A percentile compares a stretch with the other conserved stretches of the same genome.
Conservation (phyloP, 352 stramenopile species). For the Pythium scleroteichum region DNA sequence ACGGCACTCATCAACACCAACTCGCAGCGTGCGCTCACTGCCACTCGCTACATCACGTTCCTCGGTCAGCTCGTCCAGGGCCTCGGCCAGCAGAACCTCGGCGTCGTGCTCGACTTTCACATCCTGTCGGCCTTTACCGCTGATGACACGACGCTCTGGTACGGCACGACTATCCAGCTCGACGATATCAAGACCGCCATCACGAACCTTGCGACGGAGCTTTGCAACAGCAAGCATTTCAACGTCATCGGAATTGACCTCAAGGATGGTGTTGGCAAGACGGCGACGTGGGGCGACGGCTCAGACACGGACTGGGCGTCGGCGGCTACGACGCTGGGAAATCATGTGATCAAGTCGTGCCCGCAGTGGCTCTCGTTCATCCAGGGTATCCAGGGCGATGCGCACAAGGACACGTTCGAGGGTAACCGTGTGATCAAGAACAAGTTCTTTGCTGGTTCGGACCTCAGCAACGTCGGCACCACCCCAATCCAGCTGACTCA, state of each 20-base stretch:
- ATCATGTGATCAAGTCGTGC: constrained; percentile 66
- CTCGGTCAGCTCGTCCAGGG: constrained; percentile 63
- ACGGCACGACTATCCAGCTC: constrained; percentile 72
- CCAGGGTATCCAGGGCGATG: constrained; percentile 65
- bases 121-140: constrained; percentile 48
- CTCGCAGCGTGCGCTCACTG: constrained; percentile 71
- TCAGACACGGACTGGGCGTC: constrained; percentile 77
- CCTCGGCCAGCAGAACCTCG: constrained; percentile 73
- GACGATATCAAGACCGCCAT: constrained; percentile 80
- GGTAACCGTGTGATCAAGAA: constrained; percentile 58
- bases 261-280: constrained; percentile 64
- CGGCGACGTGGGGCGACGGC: constrained; percentile 74
- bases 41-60: constrained; percentile 69
- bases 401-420: constrained; percentile 66
- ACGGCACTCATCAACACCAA: constrained; percentile 81
- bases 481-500: constrained; percentile 58
- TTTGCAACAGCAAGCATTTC: constrained; percentile 82
- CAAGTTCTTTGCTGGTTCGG: constrained; percentile 66
- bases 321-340: constrained; percentile 64
- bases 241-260: constrained; percentile 87
- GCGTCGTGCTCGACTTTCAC: constrained; percentile 82
- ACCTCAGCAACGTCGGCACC: constrained; percentile 49
- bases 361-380: constrained; percentile 81
- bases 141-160: constrained; percentile 64
- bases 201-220: constrained; percentile 57